These are phyloP conservation scores for Hordeum pubiflorum DNA, from an alignment of 202 grass and related monocot species.

Conservation along the genomic window DNA sequence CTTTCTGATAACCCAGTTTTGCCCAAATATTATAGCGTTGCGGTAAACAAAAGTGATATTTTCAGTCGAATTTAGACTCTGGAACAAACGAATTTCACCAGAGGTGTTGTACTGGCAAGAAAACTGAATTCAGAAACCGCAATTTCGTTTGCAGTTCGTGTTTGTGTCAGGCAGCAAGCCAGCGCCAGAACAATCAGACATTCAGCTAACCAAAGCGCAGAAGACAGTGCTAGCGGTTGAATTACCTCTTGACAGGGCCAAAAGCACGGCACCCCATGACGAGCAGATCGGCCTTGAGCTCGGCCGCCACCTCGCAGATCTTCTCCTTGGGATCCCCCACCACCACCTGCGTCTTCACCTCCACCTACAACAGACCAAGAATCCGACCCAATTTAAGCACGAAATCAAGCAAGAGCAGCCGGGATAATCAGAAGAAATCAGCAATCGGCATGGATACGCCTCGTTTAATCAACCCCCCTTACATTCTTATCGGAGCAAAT, in stretches of 20 bases:
- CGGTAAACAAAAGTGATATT: background rate
- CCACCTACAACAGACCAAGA: constrained; percentile 43
- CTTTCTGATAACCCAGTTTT: background rate
- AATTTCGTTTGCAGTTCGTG: background rate
- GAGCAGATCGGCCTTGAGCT: constrained; percentile 70
- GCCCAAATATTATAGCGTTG: background rate
- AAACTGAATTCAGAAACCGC: background rate
- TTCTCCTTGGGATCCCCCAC: constrained; percentile 90
- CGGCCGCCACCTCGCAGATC: constrained; percentile 61
- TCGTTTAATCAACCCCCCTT: background rate
- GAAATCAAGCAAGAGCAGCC: background rate
- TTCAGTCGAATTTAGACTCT: background rate
- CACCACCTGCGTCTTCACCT: constrained; percentile 80
- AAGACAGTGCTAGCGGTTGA: background rate
- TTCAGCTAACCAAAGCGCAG: background rate
- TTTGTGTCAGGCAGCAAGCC: background rate
- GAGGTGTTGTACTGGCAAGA: background rate
- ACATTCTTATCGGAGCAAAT: constrained; percentile 85
- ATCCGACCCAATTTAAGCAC: constrained; percentile 4
- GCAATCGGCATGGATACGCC: background rate
- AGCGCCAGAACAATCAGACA: background rate
- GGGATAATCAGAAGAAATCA: background rate
- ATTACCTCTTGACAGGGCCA: constrained; percentile 72
- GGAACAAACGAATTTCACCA: background rate
- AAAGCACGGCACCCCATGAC: constrained; percentile 86